phyloP scores from a whole-genome alignment of 2,329 filamentous ascomycete genomes.

The Apiospora saccharicola region DNA sequence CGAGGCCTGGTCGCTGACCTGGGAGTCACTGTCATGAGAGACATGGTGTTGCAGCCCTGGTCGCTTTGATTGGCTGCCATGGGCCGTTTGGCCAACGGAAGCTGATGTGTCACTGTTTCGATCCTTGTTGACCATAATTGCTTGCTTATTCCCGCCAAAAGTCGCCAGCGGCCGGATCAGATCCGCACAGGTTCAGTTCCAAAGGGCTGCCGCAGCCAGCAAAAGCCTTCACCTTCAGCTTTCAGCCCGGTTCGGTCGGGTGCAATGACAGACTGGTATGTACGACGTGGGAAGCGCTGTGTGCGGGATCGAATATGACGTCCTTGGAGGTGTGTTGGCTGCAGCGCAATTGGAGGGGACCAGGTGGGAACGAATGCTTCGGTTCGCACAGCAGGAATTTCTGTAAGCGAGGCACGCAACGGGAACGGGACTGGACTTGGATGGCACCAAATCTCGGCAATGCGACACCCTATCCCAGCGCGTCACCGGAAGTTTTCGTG shows the following conservation, averaged over 20 bases:
- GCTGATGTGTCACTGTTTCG: constrained; percentile 55
- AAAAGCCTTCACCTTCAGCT: not conserved
- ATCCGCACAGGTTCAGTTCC: not conserved
- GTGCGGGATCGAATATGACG: not conserved
- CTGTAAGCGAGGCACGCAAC: not conserved
- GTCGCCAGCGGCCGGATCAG: constrained; percentile 11
- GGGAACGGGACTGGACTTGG: not conserved
- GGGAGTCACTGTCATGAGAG: constrained; percentile 45
- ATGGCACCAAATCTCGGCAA: constrained; percentile 12
- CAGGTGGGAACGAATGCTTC: constrained; percentile 7
- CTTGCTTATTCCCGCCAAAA: constrained; percentile 31
- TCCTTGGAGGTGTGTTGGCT: not conserved
- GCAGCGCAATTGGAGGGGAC: not conserved
- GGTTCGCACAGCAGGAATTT: constrained; percentile 14
- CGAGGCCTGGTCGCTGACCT: constrained; percentile 41
- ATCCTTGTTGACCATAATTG: constrained; percentile 42
- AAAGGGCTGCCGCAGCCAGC: not conserved
- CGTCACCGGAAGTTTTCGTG: not conserved
- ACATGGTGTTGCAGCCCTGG: constrained; percentile 46
- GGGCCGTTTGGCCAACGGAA: constrained; percentile 41
- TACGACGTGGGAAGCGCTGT: not conserved
- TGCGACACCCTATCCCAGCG: not conserved
- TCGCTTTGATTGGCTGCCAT: constrained; percentile 63
- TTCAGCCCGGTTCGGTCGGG: not conserved
- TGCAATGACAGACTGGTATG: not conserved